A percentile compares a stretch with the other conserved stretches of the same genome.
These are phyloP conservation scores for Pulveroboletus sp. DNA, from an alignment of 768 basidiomycete species.

Conservation along the genomic window DNA sequence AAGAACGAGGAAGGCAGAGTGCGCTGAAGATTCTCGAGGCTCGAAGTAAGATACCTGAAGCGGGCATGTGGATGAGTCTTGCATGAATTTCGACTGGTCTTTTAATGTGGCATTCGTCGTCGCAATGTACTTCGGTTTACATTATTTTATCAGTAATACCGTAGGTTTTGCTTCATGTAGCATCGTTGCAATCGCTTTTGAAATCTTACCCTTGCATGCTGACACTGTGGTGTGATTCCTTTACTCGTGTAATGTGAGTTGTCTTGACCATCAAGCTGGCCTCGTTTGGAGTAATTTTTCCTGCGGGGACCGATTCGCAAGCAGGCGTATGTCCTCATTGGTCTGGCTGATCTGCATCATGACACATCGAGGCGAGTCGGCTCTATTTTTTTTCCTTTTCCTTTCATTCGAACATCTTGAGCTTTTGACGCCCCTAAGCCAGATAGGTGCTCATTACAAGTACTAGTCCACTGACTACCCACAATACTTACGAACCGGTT, in stretches of 20 bases:
- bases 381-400: no score
- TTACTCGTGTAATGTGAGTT: not conserved
- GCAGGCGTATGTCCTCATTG: not conserved
- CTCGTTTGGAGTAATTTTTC: not conserved
- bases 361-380: no score
- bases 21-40: conserved; percentile 69
- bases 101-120: conserved; percentile 9
- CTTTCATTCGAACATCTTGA: no score
- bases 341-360: not conserved
- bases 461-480: conserved; percentile 45
- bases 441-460: no score
- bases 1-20: conserved; percentile 48
- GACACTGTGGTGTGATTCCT: not conserved
- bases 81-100: conserved; percentile 33
- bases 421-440: not conserved
- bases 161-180: conserved; percentile 25
- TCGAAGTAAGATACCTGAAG: conserved; percentile 60
- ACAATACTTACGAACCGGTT: conserved; percentile 49
- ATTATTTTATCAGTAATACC: conserved; percentile 31
- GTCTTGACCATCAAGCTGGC: not conserved
- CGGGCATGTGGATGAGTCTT: conserved; percentile 81
- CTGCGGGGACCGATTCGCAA: not conserved
- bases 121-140: conserved; percentile 14
- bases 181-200: conserved; percentile 21
- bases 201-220: conserved; percentile 9